Percentiles rank a stretch among this genome's conserved stretches.
Evolutionary conservation across 257 asterid species (phyloP).

Genomic region (Buddleja alternifolia): DNA sequence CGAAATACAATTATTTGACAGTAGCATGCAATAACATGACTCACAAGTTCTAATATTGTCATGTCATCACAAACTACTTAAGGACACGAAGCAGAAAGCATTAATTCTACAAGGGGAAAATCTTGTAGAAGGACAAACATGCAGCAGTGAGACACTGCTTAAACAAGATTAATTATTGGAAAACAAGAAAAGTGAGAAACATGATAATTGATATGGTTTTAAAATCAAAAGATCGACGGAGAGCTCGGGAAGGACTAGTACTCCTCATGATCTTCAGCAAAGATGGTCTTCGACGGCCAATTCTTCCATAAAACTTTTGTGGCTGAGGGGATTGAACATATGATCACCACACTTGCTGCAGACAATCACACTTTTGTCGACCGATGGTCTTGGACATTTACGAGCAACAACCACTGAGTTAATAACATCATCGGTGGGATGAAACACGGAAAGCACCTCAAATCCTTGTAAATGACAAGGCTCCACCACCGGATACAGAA

Average conservation of each 20-base stretch:
- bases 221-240: too few relatives aligned
- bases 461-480: slow-evolving; percentile 67
- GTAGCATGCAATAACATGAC: too few relatives aligned
- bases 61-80: too few relatives aligned
- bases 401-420: slow-evolving; percentile 85
- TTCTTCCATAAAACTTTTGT: slow-evolving; percentile 64
- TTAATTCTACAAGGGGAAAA: neutral
- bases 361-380: slow-evolving; percentile 30
- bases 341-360: slow-evolving; percentile 78
- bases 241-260: too few relatives aligned
- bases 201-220: too few relatives aligned
- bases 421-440: slow-evolving; percentile 88
- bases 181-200: neutral
- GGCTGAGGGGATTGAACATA: slow-evolving; percentile 55
- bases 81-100: too few relatives aligned
- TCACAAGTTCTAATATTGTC: too few relatives aligned
- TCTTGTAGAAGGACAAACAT: neutral
- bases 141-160: neutral
- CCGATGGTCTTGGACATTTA: slow-evolving; percentile 28
- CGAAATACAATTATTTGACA: too few relatives aligned
- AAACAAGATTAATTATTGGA: neutral
- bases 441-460: slow-evolving; percentile 72
- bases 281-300: slow-evolving; percentile 56
- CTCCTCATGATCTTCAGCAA: too few relatives aligned
- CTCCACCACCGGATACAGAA: slow-evolving; percentile 82